Evolutionary conservation across 75 land plant genomes (phyloP).

Genomic region (Selaginella moellendorffii): DNA sequence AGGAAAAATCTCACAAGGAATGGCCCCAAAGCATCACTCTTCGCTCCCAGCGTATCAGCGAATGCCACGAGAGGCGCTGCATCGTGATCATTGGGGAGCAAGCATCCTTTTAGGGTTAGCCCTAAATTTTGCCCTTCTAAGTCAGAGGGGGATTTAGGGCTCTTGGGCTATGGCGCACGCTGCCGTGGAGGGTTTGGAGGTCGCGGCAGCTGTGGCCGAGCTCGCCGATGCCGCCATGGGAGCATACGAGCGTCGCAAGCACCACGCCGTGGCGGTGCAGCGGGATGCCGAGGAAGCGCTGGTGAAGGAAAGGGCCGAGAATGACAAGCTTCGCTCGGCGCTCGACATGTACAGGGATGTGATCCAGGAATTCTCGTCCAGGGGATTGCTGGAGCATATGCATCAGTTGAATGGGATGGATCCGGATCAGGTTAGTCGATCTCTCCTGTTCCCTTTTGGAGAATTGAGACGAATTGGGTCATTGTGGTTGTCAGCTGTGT

Average conservation of each 20-base stretch:
- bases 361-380: not conserved
- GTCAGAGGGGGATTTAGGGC: too few relatives aligned
- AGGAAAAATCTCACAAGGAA: too few relatives aligned
- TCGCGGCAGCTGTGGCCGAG: not conserved
- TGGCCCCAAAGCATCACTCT: too few relatives aligned
- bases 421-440: constrained; percentile 5
- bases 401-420: constrained; percentile 4
- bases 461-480: not conserved
- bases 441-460: not conserved
- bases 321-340: not conserved
- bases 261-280: not conserved
- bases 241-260: not conserved
- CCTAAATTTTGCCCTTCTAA: too few relatives aligned
- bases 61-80: too few relatives aligned
- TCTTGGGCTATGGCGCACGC: constrained; percentile 2
- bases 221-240: not conserved
- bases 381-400: constrained; percentile 6
- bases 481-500: constrained; percentile 13
- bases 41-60: too few relatives aligned
- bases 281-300: constrained; percentile 2
- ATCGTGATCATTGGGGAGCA: too few relatives aligned
- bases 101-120: too few relatives aligned
- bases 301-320: constrained; percentile 6
- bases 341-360: not conserved
- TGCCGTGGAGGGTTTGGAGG: not conserved